Evolutionary conservation across 176 grass and related monocot genomes (phyloP).

Genomic region (Avena atlantica): DNA sequence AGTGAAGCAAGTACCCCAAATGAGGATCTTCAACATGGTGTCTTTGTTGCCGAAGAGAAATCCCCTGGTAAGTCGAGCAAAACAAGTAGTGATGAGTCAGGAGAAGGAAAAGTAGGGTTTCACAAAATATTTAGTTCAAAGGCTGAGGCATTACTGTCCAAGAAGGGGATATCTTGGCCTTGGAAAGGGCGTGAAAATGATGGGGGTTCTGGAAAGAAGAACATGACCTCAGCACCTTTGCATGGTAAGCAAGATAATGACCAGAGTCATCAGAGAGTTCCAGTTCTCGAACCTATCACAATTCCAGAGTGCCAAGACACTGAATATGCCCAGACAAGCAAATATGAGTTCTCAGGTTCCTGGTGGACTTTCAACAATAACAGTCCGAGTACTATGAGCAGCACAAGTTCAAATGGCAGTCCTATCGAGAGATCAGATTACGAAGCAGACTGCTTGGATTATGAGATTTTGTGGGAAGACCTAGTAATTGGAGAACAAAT

Average conservation of each 20-base stretch:
- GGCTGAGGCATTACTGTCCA: conserved; percentile 66
- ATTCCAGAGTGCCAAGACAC: conserved; percentile 51
- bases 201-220: conserved; percentile 49
- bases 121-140: conserved; percentile 74
- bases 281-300: conserved; percentile 49
- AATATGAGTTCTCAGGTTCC: conserved; percentile 67
- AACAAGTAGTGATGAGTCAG: conserved; percentile 62
- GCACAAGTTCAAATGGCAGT: conserved; percentile 66
- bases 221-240: conserved; percentile 45
- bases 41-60: conserved; percentile 35
- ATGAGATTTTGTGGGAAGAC: conserved; percentile 94
- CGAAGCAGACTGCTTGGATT: conserved; percentile 87
- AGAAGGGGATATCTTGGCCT: conserved; percentile 76
- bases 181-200: conserved; percentile 71
- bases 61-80: conserved; percentile 45
- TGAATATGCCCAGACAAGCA: conserved; percentile 40
- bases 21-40: conserved; percentile 27
- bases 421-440: conserved; percentile 66
- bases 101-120: conserved; percentile 63
- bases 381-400: conserved; percentile 74
- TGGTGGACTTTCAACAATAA: conserved; percentile 85
- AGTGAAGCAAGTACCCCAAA: conserved; percentile 53
- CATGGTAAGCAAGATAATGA: conserved; percentile 65
- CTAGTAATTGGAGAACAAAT: conserved; percentile 85
- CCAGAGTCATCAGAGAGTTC: conserved; percentile 32